phyloP scores from a whole-genome alignment of 2,329 filamentous ascomycete species.

The Penicillium sp. region DNA sequence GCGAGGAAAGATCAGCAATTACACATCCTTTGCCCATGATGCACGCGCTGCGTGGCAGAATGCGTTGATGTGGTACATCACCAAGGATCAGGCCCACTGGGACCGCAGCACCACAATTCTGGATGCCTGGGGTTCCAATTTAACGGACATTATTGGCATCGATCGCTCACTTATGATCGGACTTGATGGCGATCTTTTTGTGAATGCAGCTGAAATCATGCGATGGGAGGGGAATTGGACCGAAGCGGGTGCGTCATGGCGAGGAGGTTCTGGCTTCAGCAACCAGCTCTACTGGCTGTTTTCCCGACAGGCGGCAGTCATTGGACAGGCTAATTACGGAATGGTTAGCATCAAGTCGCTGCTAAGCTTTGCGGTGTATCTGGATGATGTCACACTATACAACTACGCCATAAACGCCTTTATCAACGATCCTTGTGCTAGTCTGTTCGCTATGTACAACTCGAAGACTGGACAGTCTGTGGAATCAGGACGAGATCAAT shows the following conservation, averaged over 20 bases:
- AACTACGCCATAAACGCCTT: slow-evolving; percentile 44
- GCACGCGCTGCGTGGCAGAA: slow-evolving; percentile 44
- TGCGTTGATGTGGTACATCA: slow-evolving; percentile 48
- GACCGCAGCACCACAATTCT: slow-evolving; percentile 37
- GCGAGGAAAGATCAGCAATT: slow-evolving; percentile 38
- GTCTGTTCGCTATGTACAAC: slow-evolving; percentile 30
- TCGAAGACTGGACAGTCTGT: slow-evolving; percentile 36
- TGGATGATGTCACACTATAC: slow-evolving; percentile 44
- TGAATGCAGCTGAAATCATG: slow-evolving; percentile 49
- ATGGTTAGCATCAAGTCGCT: slow-evolving; percentile 44
- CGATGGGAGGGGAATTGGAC: slow-evolving; percentile 46
- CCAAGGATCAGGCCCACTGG: slow-evolving; percentile 38
- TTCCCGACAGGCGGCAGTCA: slow-evolving; percentile 37
- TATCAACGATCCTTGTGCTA: slow-evolving; percentile 40
- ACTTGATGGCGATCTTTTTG: slow-evolving; percentile 43
- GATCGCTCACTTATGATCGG: slow-evolving; percentile 39
- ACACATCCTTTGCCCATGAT: slow-evolving; percentile 39
- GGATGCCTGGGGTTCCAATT: slow-evolving; percentile 26
- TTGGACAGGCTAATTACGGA: slow-evolving; percentile 48
- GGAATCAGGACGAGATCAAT: slow-evolving; percentile 39
- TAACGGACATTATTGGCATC: slow-evolving; percentile 16
- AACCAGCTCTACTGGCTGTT: slow-evolving; percentile 47
- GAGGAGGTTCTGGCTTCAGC: slow-evolving; percentile 40
- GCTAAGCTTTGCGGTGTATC: slow-evolving; percentile 42
- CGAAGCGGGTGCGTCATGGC: slow-evolving; percentile 35